A percentile compares a stretch with the other conserved stretches of the same genome.
These are phyloP conservation scores for Pythium insidiosum DNA, from an alignment of 352 stramenopile genomes.

Conservation along the genomic window DNA sequence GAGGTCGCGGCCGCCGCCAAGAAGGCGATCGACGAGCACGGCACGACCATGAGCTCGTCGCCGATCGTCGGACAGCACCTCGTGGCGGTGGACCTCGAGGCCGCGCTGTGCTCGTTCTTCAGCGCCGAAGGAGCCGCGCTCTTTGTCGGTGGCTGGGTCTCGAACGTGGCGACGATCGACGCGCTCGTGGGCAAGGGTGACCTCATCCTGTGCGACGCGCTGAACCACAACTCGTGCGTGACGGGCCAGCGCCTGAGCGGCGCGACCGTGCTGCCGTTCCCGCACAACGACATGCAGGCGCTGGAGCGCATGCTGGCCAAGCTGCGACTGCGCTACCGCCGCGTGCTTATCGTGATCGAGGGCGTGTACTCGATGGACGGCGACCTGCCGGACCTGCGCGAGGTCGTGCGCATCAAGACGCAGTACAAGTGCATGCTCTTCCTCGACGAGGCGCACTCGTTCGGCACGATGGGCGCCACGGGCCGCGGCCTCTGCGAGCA, in stretches of 20 bases:
- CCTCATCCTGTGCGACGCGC: conserved; percentile 67
- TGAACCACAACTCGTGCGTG: conserved; percentile 80
- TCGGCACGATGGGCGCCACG: conserved; percentile 30
- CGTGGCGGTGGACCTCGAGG: conserved; percentile 64
- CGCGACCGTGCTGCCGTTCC: conserved; percentile 71
- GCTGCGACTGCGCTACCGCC: conserved; percentile 65
- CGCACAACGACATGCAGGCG: conserved; percentile 65
- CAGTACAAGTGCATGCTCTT: conserved; percentile 27
- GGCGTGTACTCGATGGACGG: conserved; percentile 36
- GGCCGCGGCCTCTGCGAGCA: conserved; percentile 27
- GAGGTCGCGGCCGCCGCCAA: conserved; percentile 44
- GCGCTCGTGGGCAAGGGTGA: conserved; percentile 61
- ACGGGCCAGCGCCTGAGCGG: conserved; percentile 65
- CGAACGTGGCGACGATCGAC: conserved; percentile 76
- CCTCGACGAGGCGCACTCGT: conserved; percentile 29
- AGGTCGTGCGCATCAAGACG: conserved; percentile 29
- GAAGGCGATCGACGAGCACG: conserved; percentile 57
- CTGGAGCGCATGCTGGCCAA: conserved; percentile 66
- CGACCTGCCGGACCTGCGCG: conserved; percentile 17
- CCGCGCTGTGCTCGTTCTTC: conserved; percentile 57
- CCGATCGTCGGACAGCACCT: conserved; percentile 72
- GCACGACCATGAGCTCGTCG: conserved; percentile 75
- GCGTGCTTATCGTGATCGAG: conserved; percentile 46
- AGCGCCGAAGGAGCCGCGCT: conserved; percentile 41
- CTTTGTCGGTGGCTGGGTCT: conserved; percentile 68